A percentile compares a stretch with the other conserved stretches of the same genome.
phyloP scores from a whole-genome alignment of 768 basidiomycete genomes.

The Kwoniella sp. region DNA sequence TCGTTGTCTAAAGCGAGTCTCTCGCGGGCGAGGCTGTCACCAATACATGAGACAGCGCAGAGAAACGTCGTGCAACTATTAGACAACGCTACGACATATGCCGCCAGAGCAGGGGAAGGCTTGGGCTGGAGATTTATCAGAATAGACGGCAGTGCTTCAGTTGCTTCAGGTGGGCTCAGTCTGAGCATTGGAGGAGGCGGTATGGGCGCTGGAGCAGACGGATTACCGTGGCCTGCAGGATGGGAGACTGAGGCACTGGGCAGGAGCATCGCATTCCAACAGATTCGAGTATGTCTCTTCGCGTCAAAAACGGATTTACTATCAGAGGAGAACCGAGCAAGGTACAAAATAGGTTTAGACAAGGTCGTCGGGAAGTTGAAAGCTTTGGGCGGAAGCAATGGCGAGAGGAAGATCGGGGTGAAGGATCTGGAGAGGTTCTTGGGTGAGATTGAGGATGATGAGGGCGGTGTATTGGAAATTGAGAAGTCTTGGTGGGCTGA shows the following conservation, averaged over 20 bases:
- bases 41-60: constrained; percentile 41
- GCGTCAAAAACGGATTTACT: constrained; percentile 28
- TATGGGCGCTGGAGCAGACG: not conserved
- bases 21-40: constrained; percentile 30
- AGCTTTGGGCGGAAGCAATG: constrained; percentile 3
- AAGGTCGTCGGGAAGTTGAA: constrained; percentile 22
- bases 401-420: constrained; percentile 19
- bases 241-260: constrained; percentile 49
- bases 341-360: constrained; percentile 7
- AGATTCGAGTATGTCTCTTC: constrained; percentile 30
- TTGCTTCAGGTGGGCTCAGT: constrained; percentile 9
- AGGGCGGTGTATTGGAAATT: constrained; percentile 29
- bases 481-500: constrained; percentile 44
- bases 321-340: constrained; percentile 9
- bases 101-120: constrained; percentile 34
- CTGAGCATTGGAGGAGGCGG: constrained; percentile 19
- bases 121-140: constrained; percentile 27
- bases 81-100: constrained; percentile 50
- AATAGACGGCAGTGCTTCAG: constrained; percentile 1
- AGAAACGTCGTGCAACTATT: constrained; percentile 39
- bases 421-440: constrained; percentile 41
- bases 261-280: constrained; percentile 34
- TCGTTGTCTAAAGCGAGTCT: constrained; percentile 35
- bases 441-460: constrained; percentile 46
- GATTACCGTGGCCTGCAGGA: constrained; percentile 36